Percentiles rank a stretch among this genome's conserved stretches.
Evolutionary conservation across 257 asterid species (phyloP).

Genomic region (Przewalskia tangutica): DNA sequence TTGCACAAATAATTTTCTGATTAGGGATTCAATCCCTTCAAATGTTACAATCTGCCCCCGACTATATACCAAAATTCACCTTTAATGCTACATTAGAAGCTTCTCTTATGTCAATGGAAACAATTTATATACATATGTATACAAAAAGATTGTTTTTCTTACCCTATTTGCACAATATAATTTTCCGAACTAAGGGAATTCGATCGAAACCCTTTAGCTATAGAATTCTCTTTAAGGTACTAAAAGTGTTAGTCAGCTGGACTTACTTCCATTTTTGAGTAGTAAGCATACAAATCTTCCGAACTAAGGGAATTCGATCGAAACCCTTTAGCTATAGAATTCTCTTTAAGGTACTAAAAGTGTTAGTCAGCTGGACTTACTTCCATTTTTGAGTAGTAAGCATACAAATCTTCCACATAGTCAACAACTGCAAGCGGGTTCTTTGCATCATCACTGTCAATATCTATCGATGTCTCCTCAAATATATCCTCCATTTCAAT

Average conservation of each 20-base stretch:
- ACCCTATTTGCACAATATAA: background rate
- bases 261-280: conserved; percentile 69
- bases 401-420: conserved; percentile 64
- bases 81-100: background rate
- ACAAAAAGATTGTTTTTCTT: background rate
- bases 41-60: no score
- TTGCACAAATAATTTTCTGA: background rate
- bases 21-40: background rate
- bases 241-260: background rate
- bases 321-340: background rate
- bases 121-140: background rate
- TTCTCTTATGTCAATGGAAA: background rate
- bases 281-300: conserved; percentile 32
- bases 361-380: conserved; percentile 16
- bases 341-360: background rate
- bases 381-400: conserved; percentile 70
- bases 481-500: conserved; percentile 85
- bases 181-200: background rate
- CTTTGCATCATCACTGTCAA: conserved; percentile 53
- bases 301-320: background rate
- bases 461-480: conserved; percentile 56
- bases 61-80: background rate
- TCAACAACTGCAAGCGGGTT: conserved; percentile 66
- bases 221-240: background rate
- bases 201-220: background rate